Evolutionary conservation across 768 basidiomycete genomes (phyloP).

Genomic region (Albatrellus ellisii): DNA sequence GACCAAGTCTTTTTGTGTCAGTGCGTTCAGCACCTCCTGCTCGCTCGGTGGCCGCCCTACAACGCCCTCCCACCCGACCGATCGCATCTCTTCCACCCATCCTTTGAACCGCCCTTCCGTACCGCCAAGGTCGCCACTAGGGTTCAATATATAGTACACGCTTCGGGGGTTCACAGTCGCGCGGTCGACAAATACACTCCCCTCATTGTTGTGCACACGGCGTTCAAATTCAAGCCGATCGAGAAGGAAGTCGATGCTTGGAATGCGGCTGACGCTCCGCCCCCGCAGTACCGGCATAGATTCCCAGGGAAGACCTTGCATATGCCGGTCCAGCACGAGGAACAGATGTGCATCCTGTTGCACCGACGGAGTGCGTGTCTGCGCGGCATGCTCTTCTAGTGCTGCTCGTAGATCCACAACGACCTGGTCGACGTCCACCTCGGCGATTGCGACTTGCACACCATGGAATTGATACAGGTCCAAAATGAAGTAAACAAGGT

Average conservation of each 20-base stretch:
- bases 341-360: conserved; percentile 71
- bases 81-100: conserved; percentile 67
- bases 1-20: conserved; percentile 71
- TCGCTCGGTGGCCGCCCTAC: conserved; percentile 68
- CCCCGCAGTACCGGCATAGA: conserved; percentile 79
- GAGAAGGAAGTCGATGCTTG: conserved; percentile 75
- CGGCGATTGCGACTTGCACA: conserved; percentile 74
- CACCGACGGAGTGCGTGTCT: conserved; percentile 16
- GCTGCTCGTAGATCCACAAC: conserved; percentile 68
- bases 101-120: conserved; percentile 73
- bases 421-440: conserved; percentile 88
- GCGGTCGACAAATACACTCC: conserved; percentile 25
- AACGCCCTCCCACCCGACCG: conserved; percentile 75
- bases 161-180: conserved; percentile 50
- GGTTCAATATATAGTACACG: conserved; percentile 81
- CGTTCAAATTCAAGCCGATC: conserved; percentile 61
- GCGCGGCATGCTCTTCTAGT: conserved; percentile 56
- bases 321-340: conserved; percentile 78
- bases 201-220: conserved; percentile 11
- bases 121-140: conserved; percentile 75
- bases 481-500: conserved; percentile 84
- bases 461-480: conserved; percentile 94
- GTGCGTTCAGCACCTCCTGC: conserved; percentile 65
- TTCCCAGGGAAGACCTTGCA: conserved; percentile 92
- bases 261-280: conserved; percentile 84